Percentiles rank a stretch among this genome's conserved stretches.
These are phyloP conservation scores for Talaromyces sp. DNA, from an alignment of 2,329 filamentous ascomycete genomes.

Conservation along the genomic window DNA sequence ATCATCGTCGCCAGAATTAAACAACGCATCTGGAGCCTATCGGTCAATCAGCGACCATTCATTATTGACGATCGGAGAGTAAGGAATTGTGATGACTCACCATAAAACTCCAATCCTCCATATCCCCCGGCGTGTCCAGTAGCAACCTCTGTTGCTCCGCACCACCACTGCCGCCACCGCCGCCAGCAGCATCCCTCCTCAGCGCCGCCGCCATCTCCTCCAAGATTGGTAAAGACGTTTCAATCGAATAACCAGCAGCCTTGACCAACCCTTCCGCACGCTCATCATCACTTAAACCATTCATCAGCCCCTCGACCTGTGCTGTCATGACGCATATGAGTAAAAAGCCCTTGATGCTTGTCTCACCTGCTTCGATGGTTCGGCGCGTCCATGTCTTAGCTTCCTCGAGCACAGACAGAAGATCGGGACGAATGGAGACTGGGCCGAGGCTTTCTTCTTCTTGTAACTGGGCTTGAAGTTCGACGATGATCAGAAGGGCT, in stretches of 20 bases:
- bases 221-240: constrained; percentile 26
- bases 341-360: constrained; percentile 54
- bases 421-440: constrained; percentile 26
- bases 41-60: not conserved
- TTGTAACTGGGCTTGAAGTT: constrained; percentile 28
- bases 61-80: not conserved
- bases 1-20: constrained; percentile 23
- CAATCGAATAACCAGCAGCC: constrained; percentile 35
- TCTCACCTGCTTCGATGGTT: constrained; percentile 50
- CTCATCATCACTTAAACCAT: constrained; percentile 35
- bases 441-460: constrained; percentile 29
- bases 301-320: constrained; percentile 44
- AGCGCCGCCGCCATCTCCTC: constrained; percentile 23
- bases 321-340: constrained; percentile 39
- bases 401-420: constrained; percentile 38
- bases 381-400: constrained; percentile 39
- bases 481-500: constrained; percentile 24
- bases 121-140: not conserved
- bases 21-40: constrained; percentile 23
- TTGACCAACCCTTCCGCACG: constrained; percentile 34
- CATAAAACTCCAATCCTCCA: constrained; percentile 12
- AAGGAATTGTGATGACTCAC: not conserved
- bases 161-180: not conserved
- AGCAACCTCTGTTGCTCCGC: not conserved
- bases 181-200: constrained; percentile 12